A percentile compares a stretch with the other conserved stretches of the same genome.
phyloP scores from a whole-genome alignment of 768 basidiomycete genomes.

The Astraeus odoratus region DNA sequence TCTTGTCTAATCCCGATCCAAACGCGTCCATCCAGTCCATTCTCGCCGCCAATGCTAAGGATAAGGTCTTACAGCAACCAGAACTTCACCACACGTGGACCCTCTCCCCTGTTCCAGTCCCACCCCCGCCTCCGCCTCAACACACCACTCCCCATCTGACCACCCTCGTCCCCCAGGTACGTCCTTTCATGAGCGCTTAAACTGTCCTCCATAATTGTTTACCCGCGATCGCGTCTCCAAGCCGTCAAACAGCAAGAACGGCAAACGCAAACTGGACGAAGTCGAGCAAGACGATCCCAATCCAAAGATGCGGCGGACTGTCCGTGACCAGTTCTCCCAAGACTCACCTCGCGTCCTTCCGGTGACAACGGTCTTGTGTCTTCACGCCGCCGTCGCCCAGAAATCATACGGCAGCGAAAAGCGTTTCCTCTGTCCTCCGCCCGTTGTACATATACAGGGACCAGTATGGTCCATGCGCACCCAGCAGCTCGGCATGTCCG shows the following conservation, averaged over 20 bases:
- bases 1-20: slow-evolving; percentile 32
- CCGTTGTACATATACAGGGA: slow-evolving; percentile 87
- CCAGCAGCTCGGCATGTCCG: slow-evolving; percentile 79
- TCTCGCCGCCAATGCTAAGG: slow-evolving; percentile 28
- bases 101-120: slow-evolving; percentile 15
- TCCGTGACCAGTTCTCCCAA: slow-evolving; percentile 74
- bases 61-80: slow-evolving; percentile 22
- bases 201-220: slow-evolving; percentile 16
- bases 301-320: slow-evolving; percentile 76
- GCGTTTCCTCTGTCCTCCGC: slow-evolving; percentile 89
- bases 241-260: slow-evolving; percentile 34
- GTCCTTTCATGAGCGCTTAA: slow-evolving; percentile 23
- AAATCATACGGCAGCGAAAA: slow-evolving; percentile 96
- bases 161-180: slow-evolving; percentile 34
- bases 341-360: slow-evolving; percentile 71
- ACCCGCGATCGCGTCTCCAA: slow-evolving; percentile 17
- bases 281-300: slow-evolving; percentile 56
- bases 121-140: slow-evolving; percentile 22
- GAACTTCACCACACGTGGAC: slow-evolving; percentile 34
- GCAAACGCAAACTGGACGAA: slow-evolving; percentile 72
- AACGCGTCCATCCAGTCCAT: slow-evolving; percentile 36
- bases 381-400: slow-evolving; percentile 91
- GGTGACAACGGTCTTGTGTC: slow-evolving; percentile 86
- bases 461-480: slow-evolving; percentile 78
- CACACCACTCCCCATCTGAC: slow-evolving; percentile 22